phyloP scores from a whole-genome alignment of 257 asterid species.

The Ballota nigra region DNA sequence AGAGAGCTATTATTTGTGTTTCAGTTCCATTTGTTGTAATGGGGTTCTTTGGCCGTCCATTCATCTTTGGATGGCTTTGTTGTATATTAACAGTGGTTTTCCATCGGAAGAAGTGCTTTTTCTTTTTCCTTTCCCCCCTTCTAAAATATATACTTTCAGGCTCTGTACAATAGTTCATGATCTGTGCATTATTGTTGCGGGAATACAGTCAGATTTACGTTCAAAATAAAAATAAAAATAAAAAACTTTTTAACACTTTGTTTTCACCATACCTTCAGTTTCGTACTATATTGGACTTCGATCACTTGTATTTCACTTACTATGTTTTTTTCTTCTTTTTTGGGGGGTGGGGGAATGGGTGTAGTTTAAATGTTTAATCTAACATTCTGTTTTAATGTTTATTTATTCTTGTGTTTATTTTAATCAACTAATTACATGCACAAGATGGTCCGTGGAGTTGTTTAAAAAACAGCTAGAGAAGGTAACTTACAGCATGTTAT shows the following conservation, averaged over 20 bases:
- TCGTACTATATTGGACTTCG: neutral
- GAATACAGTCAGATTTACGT: neutral
- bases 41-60: slow-evolving; percentile 20
- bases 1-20: neutral
- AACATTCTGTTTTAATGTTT: no score
- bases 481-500: no score
- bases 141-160: neutral
- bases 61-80: slow-evolving; percentile 24
- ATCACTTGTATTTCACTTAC: neutral
- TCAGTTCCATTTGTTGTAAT: slow-evolving; percentile 15
- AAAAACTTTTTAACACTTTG: neutral
- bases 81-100: slow-evolving; percentile 24
- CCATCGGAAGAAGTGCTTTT: neutral
- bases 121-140: neutral
- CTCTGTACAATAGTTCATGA: neutral
- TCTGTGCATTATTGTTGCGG: neutral
- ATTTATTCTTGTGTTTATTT: no score
- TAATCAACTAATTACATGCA: no score
- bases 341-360: no score
- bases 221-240: neutral
- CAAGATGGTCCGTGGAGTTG: no score
- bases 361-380: no score
- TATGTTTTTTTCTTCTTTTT: no score
- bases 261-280: neutral
- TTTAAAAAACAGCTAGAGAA: no score